Evolutionary conservation across 768 basidiomycete species (phyloP).

Genomic region (Amanita exitialis): DNA sequence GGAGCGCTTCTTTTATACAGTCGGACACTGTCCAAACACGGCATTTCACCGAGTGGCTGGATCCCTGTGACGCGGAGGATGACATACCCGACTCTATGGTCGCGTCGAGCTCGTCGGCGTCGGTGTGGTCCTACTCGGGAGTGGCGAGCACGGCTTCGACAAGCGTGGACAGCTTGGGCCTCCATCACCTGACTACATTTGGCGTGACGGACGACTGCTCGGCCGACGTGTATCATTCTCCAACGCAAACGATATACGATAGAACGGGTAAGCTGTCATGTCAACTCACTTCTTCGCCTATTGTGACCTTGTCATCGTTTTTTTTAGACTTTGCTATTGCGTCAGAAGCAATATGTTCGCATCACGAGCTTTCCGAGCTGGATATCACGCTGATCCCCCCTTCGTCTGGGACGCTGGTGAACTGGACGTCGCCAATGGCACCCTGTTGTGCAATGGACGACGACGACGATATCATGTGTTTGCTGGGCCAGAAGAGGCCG

Average conservation of each 20-base stretch:
- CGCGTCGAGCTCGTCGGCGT: background rate
- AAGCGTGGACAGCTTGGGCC: conserved; percentile 1
- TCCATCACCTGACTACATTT: background rate
- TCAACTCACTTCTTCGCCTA: no score
- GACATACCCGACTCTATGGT: background rate
- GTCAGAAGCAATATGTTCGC: background rate
- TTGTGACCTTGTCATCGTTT: no score
- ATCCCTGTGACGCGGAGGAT: background rate
- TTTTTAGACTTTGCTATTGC: background rate
- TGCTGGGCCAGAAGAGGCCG: conserved; percentile 1
- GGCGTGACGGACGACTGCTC: background rate
- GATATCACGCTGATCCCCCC: conserved; percentile 1
- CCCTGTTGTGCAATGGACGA: background rate
- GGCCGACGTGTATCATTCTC: background rate
- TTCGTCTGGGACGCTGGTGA: background rate
- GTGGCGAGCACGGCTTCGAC: background rate
- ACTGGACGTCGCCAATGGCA: background rate
- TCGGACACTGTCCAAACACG: background rate
- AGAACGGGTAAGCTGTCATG: background rate
- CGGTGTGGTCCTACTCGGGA: background rate
- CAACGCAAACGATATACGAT: background rate
- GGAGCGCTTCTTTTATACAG: background rate
- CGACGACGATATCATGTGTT: background rate
- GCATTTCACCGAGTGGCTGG: background rate
- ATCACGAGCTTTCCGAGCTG: conserved; percentile 1